A percentile compares a stretch with the other conserved stretches of the same genome.
phyloP scores from a whole-genome alignment of 768 basidiomycete genomes.

The Lyophyllum atratum region DNA sequence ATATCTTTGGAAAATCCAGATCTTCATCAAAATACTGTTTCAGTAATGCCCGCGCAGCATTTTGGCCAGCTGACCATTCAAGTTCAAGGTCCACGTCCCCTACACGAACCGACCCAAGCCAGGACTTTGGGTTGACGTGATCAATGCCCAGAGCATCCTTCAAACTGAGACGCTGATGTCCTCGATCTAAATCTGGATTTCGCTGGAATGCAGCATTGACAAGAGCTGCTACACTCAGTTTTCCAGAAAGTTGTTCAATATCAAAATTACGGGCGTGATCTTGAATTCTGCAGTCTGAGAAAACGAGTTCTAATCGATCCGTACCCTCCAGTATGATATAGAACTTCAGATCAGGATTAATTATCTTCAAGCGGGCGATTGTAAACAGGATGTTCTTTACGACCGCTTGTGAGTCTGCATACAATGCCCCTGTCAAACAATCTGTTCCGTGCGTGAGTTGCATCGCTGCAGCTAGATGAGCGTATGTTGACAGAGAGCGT shows the following conservation, averaged over 20 bases:
- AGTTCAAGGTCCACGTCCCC: neutral
- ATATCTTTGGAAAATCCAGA: neutral
- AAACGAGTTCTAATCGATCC: neutral
- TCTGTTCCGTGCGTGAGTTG: constrained; percentile 14
- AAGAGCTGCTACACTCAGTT: neutral
- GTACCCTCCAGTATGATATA: neutral
- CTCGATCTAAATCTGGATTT: neutral
- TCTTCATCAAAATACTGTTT: neutral
- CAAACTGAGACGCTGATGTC: neutral
- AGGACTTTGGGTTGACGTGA: neutral
- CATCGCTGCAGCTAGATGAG: neutral
- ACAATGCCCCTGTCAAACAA: constrained; percentile 22
- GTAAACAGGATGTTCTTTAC: neutral
- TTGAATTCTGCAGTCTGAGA: neutral
- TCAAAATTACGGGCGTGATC: neutral
- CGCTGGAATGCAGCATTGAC: neutral
- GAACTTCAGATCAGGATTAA: neutral
- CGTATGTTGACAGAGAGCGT: neutral
- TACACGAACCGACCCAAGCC: too few species aligned
- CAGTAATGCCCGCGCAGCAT: neutral
- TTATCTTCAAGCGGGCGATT: neutral
- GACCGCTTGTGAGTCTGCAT: neutral
- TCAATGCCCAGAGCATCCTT: neutral
- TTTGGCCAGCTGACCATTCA: neutral
- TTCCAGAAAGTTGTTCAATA: neutral